Evolutionary conservation across 305 asterid genomes (phyloP).

Genomic region (Striga hermonthica): DNA sequence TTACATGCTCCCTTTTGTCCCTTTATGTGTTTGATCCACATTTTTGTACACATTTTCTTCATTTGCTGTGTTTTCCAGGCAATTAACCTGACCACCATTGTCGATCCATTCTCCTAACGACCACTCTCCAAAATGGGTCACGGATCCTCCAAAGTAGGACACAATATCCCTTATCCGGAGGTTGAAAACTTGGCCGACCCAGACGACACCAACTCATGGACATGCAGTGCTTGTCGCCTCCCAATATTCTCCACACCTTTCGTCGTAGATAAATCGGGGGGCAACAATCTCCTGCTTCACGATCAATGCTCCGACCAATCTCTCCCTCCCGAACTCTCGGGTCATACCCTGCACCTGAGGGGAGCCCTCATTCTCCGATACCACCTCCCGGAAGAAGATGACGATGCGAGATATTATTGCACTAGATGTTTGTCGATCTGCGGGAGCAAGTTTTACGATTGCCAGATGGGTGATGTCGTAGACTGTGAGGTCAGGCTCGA

Average conservation of each 20-base stretch:
- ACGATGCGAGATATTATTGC: neutral
- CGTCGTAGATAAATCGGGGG: neutral
- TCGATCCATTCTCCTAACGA: too few species aligned
- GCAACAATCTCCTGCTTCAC: neutral
- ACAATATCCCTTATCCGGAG: too few species aligned
- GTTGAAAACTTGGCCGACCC: neutral
- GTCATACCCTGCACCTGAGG: neutral
- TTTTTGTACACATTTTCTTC: too few species aligned
- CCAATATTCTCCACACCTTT: neutral
- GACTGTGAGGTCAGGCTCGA: neutral
- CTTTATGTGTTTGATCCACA: too few species aligned
- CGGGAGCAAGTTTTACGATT: neutral
- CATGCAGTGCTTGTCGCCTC: neutral
- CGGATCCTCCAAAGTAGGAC: too few species aligned
- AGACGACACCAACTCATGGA: neutral
- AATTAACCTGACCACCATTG: too few species aligned
- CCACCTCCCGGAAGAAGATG: neutral
- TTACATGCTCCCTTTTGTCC: too few species aligned
- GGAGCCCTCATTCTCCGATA: neutral
- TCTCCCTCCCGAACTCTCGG: neutral
- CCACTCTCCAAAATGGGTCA: too few species aligned
- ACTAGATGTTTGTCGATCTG: neutral
- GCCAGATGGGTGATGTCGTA: neutral
- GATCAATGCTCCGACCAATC: neutral
- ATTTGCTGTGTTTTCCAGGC: too few species aligned